phyloP scores from a whole-genome alignment of 2,329 filamentous ascomycete species.

The Trichophyton rubrum region DNA sequence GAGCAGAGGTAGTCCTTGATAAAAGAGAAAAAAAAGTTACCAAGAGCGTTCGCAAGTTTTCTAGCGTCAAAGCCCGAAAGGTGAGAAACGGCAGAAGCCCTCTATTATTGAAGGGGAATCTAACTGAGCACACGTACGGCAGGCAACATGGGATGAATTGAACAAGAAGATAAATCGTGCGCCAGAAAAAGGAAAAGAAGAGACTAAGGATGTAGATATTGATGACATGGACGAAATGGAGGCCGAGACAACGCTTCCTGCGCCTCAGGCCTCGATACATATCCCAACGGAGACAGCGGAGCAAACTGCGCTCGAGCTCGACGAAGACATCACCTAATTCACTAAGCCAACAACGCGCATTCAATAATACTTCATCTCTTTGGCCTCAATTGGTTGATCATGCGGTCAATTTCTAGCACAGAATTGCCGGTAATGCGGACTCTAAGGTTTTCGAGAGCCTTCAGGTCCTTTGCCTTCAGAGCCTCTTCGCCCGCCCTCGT shows the following conservation, averaged over 20 bases:
- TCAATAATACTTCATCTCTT: constrained; percentile 25
- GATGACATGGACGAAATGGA: constrained; percentile 11
- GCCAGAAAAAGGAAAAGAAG: constrained; percentile 6
- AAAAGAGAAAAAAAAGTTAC: constrained; percentile 44
- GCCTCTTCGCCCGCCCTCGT: constrained; percentile 87
- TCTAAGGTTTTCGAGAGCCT: constrained; percentile 60
- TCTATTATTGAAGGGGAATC: constrained; percentile 7
- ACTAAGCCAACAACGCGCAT: constrained; percentile 1
- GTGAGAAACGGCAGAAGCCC: constrained; percentile 15
- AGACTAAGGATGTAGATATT: constrained; percentile 3
- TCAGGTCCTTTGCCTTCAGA: constrained; percentile 63
- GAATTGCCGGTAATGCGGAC: constrained; percentile 59
- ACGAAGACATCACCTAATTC: constrained; percentile 35
- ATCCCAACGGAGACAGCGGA: constrained; percentile 14
- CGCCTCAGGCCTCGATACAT: constrained; percentile 14
- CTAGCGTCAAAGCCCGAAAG: constrained; percentile 37
- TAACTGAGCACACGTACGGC: constrained; percentile 2
- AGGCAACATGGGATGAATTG: constrained; percentile 15
- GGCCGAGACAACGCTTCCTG: constrained; percentile 2
- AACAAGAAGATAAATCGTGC: constrained; percentile 8
- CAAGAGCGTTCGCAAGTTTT: constrained; percentile 39
- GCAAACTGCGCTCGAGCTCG: constrained; percentile 24
- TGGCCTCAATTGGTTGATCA: constrained; percentile 47
- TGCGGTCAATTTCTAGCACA: constrained; percentile 67
- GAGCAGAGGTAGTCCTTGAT: constrained; percentile 42